Conservation (phyloP, 148 eudicot species). For the Heliamphora exappendiculata region DNA sequence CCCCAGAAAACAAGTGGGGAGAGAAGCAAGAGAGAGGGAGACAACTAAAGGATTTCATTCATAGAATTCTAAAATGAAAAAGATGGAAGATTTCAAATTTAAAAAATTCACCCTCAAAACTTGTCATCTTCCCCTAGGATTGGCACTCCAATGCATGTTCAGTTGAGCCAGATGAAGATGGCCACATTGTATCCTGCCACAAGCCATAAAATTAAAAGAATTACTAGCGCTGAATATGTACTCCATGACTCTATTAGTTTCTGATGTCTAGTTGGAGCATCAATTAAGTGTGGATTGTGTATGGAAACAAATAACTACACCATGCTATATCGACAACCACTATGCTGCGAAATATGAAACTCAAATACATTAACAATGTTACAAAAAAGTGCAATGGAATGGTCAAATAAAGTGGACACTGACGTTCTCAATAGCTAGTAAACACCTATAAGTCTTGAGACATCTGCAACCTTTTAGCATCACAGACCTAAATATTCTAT, state of each 20-base stretch:
- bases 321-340: background rate
- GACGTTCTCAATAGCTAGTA: too few relatives aligned
- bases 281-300: background rate
- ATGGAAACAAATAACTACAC: too few relatives aligned
- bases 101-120: background rate
- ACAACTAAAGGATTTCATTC: background rate
- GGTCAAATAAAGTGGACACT: too few relatives aligned
- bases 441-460: too few relatives aligned
- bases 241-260: background rate
- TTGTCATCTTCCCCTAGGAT: constrained; percentile 3
- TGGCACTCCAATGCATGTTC: constrained; percentile 2
- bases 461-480: too few relatives aligned
- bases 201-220: constrained; percentile 3
- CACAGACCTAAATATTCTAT: too few relatives aligned
- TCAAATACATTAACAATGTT: background rate
- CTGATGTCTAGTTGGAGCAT: background rate
- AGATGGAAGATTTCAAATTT: background rate
- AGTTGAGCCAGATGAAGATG: background rate
- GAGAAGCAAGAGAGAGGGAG: background rate
- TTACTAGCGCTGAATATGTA: background rate
- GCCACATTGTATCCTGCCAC: constrained; percentile 9
- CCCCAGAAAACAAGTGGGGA: background rate
- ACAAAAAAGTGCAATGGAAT: background rate
- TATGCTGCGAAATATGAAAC: background rate
- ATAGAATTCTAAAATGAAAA: background rate